These are phyloP conservation scores for Buxus sempervirens DNA, from an alignment of 164 flowering plant genomes.

Conservation along the genomic window DNA sequence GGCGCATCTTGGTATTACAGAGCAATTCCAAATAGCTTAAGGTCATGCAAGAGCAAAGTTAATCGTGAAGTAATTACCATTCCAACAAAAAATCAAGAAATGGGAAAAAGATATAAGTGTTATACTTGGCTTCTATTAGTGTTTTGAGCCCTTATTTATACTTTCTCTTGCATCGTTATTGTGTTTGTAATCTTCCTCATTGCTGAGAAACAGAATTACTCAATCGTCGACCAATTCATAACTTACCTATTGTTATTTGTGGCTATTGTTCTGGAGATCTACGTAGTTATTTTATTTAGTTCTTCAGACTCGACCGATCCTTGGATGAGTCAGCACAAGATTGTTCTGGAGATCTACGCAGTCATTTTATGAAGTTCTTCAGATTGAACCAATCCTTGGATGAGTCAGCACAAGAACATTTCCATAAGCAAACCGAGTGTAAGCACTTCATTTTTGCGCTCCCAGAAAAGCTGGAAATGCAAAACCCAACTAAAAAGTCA, in stretches of 20 bases:
- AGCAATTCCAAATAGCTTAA: neutral
- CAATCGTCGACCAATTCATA: too few relatives aligned
- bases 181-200: neutral
- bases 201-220: too few relatives aligned
- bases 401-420: neutral
- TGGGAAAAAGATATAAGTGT: too few relatives aligned
- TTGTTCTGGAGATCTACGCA: neutral
- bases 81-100: too few relatives aligned
- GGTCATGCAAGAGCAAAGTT: neutral
- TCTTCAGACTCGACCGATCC: neutral
- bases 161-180: neutral
- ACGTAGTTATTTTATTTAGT: neutral
- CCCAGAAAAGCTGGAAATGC: too few relatives aligned
- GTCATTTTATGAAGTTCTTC: neutral
- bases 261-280: slow-evolving; percentile 4
- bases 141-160: too few relatives aligned
- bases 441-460: too few relatives aligned
- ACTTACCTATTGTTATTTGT: neutral
- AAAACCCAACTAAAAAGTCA: too few relatives aligned
- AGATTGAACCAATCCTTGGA: neutral
- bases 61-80: too few relatives aligned
- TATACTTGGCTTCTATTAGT: too few relatives aligned
- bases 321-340: neutral
- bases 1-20: slow-evolving; percentile 2
- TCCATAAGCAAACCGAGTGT: too few relatives aligned